Percentiles rank a stretch among this genome's conserved stretches.
These are phyloP conservation scores for Brassica incana DNA, from an alignment of 345 rosid species.

Conservation along the genomic window DNA sequence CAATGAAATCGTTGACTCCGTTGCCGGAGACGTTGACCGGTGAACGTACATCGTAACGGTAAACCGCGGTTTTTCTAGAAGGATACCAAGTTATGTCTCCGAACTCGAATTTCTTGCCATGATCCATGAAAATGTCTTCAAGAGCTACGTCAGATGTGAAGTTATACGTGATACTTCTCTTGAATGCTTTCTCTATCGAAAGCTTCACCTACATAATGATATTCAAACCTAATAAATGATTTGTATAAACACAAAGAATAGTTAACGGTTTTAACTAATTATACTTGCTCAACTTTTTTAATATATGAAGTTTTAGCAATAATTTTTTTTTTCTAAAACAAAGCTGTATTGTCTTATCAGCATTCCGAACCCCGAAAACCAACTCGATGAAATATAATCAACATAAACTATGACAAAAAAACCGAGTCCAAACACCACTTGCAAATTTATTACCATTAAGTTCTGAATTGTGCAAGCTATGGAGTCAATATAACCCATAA, in stretches of 20 bases:
- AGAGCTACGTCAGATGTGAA: constrained; percentile 62
- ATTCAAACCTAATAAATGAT: background rate
- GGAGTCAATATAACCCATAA: no score
- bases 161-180: constrained; percentile 69
- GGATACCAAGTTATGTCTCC: constrained; percentile 93
- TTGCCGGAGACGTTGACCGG: constrained; percentile 51
- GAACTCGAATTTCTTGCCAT: constrained; percentile 66
- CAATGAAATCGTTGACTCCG: constrained; percentile 70
- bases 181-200: constrained; percentile 63
- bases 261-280: constrained; percentile 12
- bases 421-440: no score
- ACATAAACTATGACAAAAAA: no score
- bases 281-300: background rate
- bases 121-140: constrained; percentile 57
- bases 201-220: constrained; percentile 57
- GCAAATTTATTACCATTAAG: no score
- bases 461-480: no score
- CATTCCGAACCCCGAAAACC: no score
- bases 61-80: constrained; percentile 65
- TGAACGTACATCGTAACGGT: constrained; percentile 67
- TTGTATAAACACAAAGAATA: background rate
- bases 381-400: no score
- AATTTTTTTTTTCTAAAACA: no score
- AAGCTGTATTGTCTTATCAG: no score
- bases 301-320: background rate